Evolutionary conservation across 176 grass and related monocot genomes (phyloP).

Genomic region (Triticum dicoccoides): DNA sequence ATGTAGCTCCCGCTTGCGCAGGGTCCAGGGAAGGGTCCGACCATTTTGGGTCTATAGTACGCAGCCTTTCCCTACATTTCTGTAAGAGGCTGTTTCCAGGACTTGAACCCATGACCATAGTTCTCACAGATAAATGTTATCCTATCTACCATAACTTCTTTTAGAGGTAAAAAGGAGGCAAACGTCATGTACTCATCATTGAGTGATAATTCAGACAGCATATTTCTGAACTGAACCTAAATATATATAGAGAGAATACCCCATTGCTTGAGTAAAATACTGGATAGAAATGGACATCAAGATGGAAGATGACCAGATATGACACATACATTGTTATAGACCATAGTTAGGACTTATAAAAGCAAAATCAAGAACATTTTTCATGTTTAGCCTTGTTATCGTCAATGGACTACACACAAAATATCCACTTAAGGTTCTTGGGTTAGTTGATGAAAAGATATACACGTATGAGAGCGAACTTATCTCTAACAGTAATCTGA

Average conservation of each 20-base stretch:
- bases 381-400: background rate
- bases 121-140: slow-evolving; percentile 12
- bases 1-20: no score
- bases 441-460: slow-evolving; percentile 5
- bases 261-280: slow-evolving; percentile 23
- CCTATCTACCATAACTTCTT: slow-evolving; percentile 13
- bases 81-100: no score
- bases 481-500: background rate
- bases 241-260: background rate
- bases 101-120: background rate
- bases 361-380: background rate
- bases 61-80: no score
- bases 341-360: background rate
- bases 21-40: no score
- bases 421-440: background rate
- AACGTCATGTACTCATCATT: slow-evolving; percentile 8
- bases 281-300: slow-evolving; percentile 1
- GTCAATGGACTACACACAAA: background rate
- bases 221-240: slow-evolving; percentile 6
- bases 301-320: background rate
- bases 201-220: slow-evolving; percentile 5
- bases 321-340: background rate
- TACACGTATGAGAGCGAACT: background rate
- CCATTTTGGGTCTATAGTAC: no score
- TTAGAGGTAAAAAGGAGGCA: slow-evolving; percentile 8